Percentiles rank a stretch among this genome's conserved stretches.
These are phyloP conservation scores for Aspergillus sojae DNA, from an alignment of 2,329 filamentous ascomycete genomes.

Conservation along the genomic window DNA sequence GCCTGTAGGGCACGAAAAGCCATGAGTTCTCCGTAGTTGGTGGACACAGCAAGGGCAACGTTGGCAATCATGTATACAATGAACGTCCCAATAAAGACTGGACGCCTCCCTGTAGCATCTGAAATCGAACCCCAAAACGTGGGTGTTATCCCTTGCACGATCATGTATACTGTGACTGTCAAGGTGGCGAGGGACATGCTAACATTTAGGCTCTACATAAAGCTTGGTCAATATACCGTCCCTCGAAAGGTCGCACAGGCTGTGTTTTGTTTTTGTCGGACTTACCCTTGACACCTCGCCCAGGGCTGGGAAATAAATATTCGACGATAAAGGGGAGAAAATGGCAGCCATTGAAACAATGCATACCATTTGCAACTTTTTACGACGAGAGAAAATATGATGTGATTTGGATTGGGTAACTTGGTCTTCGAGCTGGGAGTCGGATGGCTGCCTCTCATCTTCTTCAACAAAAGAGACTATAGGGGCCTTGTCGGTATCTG, in stretches of 20 bases:
- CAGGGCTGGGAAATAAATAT: slow-evolving; percentile 52
- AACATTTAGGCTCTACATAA: slow-evolving; percentile 25
- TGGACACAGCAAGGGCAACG: slow-evolving; percentile 42
- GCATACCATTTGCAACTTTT: slow-evolving; percentile 11
- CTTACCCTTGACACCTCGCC: slow-evolving; percentile 21
- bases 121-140: slow-evolving; percentile 54
- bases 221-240: neutral
- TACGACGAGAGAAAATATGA: slow-evolving; percentile 8
- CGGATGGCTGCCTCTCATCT: neutral
- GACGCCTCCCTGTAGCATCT: slow-evolving; percentile 50
- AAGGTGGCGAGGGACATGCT: slow-evolving; percentile 34
- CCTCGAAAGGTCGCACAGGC: neutral
- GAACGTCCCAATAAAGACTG: slow-evolving; percentile 51
- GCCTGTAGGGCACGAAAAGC: slow-evolving; percentile 12
- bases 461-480: neutral
- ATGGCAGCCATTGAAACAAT: slow-evolving; percentile 15
- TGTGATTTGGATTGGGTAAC: neutral
- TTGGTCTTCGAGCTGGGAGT: slow-evolving; percentile 5
- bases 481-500: slow-evolving; percentile 6
- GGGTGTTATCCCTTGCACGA: slow-evolving; percentile 55
- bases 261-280: neutral
- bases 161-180: slow-evolving; percentile 50
- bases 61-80: slow-evolving; percentile 53
- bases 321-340: slow-evolving; percentile 47
- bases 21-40: slow-evolving; percentile 14